Conservation (phyloP, 148 eudicot species). For the Talinum fruticosum region DNA sequence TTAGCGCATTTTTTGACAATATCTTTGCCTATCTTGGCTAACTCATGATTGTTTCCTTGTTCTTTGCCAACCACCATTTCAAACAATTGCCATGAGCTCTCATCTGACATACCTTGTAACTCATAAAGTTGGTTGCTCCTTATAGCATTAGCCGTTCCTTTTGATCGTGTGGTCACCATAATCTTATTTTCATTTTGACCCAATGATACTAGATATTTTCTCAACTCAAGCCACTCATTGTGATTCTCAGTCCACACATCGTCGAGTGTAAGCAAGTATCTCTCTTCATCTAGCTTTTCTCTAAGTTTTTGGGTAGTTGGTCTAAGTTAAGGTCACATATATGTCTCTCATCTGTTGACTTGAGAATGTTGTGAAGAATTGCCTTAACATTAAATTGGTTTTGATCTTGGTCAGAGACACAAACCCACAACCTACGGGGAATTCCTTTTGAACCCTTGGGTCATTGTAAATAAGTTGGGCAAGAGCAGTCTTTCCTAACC, state of each 20-base stretch:
- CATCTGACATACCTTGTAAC: not conserved
- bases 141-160: too few species aligned
- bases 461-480: too few species aligned
- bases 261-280: not conserved
- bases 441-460: not conserved
- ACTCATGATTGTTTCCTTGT: not conserved
- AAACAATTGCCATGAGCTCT: too few species aligned
- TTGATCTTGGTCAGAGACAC: not conserved
- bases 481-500: not conserved
- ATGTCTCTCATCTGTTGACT: not conserved
- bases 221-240: not conserved
- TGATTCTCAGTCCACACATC: constrained; percentile 1
- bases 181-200: not conserved
- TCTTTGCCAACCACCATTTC: too few species aligned
- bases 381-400: not conserved
- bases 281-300: not conserved
- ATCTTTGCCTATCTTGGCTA: constrained; percentile 12
- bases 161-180: too few species aligned
- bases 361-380: not conserved
- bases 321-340: not conserved
- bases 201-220: not conserved
- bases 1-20: constrained; percentile 23
- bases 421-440: not conserved
- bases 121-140: not conserved
- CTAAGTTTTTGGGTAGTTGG: not conserved